Conservation (phyloP, 176 grass and related monocot genomes). For the Ensete ventricosum region DNA sequence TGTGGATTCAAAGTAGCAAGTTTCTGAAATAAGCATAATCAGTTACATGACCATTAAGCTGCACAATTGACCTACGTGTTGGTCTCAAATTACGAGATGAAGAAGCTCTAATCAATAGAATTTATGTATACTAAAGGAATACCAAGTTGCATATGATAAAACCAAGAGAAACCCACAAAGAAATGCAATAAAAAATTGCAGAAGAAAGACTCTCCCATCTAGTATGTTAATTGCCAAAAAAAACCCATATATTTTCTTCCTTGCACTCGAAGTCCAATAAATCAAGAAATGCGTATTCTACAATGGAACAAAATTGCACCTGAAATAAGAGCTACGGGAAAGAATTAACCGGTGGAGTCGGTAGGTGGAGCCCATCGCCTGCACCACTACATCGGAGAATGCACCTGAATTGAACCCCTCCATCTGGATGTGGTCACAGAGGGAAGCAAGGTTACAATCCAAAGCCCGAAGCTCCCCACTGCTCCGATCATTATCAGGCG, state of each 20-base stretch:
- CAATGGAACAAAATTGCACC: constrained; percentile 28
- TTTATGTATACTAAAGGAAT: neutral
- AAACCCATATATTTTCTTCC: neutral
- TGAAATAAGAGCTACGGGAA: constrained; percentile 94
- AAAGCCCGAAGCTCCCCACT: constrained; percentile 44
- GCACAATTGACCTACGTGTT: no score
- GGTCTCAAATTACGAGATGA: neutral
- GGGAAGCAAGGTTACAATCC: constrained; percentile 83
- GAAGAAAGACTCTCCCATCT: neutral
- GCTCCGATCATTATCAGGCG: constrained; percentile 22
- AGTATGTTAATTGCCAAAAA: no score
- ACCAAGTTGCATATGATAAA: no score
- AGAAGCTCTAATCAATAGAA: neutral
- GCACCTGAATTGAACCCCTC: constrained; percentile 74
- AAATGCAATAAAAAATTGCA: neutral
- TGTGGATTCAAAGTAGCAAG: neutral
- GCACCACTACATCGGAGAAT: constrained; percentile 79
- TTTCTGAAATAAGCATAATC: neutral
- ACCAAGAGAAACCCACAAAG: neutral
- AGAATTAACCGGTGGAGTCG: constrained; percentile 88
- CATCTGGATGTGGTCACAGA: constrained; percentile 81
- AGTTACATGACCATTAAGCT: neutral
- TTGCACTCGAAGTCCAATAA: neutral
- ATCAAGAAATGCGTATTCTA: neutral
- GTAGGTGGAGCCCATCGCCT: constrained; percentile 88